These are phyloP conservation scores for Chrysosporium keratinophilum DNA, from an alignment of 2,329 filamentous ascomycete genomes.

Conservation along the genomic window DNA sequence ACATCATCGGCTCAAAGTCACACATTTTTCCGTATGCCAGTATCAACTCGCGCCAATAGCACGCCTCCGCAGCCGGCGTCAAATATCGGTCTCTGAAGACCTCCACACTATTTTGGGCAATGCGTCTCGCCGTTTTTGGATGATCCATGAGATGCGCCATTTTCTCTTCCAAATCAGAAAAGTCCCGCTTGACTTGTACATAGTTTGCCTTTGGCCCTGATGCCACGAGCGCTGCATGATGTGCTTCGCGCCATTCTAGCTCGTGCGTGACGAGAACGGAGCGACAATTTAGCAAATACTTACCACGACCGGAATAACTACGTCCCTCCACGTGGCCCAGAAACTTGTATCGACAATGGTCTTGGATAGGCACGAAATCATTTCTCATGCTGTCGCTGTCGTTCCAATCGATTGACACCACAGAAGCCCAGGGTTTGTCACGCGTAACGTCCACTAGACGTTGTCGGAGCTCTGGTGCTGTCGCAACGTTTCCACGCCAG, in stretches of 20 bases:
- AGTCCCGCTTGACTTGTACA: slow-evolving; percentile 42
- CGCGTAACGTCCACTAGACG: slow-evolving; percentile 31
- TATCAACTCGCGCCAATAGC: slow-evolving; percentile 45
- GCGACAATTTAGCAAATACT: slow-evolving; percentile 44
- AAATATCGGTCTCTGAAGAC: slow-evolving; percentile 45
- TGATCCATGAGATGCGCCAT: slow-evolving; percentile 37
- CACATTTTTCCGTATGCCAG: slow-evolving; percentile 29
- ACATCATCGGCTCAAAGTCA: slow-evolving; percentile 34
- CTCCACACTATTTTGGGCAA: slow-evolving; percentile 41
- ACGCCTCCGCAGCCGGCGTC: slow-evolving; percentile 46
- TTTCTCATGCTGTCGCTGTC: slow-evolving; percentile 30
- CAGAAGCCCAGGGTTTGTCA: slow-evolving; percentile 39
- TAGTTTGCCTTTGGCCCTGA: slow-evolving; percentile 42
- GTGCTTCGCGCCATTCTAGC: slow-evolving; percentile 41
- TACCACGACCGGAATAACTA: slow-evolving; percentile 45
- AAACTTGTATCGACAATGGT: slow-evolving; percentile 47
- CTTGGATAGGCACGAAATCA: slow-evolving; percentile 41
- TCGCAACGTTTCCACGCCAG: slow-evolving; percentile 40
- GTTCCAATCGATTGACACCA: slow-evolving; percentile 35
- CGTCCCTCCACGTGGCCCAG: slow-evolving; percentile 45
- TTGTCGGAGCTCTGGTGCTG: slow-evolving; percentile 30
- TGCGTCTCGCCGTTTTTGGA: slow-evolving; percentile 36
- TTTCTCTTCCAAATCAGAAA: slow-evolving; percentile 44
- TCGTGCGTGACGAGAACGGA: slow-evolving; percentile 42
- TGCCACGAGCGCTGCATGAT: slow-evolving; percentile 38